A percentile compares a stretch with the other conserved stretches of the same genome.
phyloP scores from a whole-genome alignment of 2,329 filamentous ascomycete species.

The Neofusicoccum laricinum region DNA sequence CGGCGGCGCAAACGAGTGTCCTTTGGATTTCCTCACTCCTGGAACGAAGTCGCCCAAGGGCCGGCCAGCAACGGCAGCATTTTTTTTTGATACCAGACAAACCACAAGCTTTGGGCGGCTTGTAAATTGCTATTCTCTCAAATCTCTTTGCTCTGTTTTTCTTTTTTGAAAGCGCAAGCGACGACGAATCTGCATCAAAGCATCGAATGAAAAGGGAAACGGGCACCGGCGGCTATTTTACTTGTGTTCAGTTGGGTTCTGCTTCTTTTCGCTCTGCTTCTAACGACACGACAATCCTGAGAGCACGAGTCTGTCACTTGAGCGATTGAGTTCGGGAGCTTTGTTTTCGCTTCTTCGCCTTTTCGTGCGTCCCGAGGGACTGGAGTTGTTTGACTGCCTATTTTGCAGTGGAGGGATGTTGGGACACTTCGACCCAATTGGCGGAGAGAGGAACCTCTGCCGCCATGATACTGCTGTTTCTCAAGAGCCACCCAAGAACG shows the following conservation, averaged over 20 bases:
- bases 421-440: neutral
- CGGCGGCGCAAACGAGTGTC: neutral
- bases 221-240: neutral
- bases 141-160: neutral
- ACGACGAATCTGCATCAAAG: neutral
- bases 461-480: neutral
- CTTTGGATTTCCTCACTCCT: neutral
- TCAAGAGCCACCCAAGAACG: neutral
- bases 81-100: conserved; percentile 2
- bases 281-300: neutral
- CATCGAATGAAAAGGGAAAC: conserved; percentile 1
- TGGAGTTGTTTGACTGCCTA: neutral
- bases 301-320: neutral
- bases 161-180: neutral
- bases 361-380: neutral
- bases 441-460: neutral
- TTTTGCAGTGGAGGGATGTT: neutral
- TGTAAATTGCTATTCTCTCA: conserved; percentile 1
- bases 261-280: neutral
- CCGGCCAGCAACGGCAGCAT: neutral
- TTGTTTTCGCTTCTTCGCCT: neutral
- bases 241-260: neutral
- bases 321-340: neutral
- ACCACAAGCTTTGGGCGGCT: conserved; percentile 7
- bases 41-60: conserved; percentile 2